phyloP scores from a whole-genome alignment of 2,329 filamentous ascomycete species.

The Akanthomyces muscarius region DNA sequence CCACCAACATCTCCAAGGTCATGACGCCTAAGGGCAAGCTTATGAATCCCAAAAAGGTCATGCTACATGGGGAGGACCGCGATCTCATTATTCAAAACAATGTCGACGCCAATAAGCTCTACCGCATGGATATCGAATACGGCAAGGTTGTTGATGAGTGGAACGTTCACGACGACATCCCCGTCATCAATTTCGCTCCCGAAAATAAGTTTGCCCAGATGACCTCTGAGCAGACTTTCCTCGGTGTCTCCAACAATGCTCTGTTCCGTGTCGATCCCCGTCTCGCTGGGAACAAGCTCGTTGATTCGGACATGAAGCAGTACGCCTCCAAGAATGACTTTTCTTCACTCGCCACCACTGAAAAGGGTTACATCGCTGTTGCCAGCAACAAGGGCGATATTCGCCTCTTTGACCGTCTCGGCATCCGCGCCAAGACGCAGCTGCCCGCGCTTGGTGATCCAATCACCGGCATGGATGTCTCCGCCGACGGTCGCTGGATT shows the following conservation, averaged over 20 bases:
- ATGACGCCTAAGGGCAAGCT: conserved; percentile 80
- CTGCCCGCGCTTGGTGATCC: conserved; percentile 93
- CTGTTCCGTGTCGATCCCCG: conserved; percentile 93
- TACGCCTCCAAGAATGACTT: conserved; percentile 98
- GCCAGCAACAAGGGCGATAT: conserved; percentile 98
- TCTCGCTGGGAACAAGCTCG: conserved; percentile 83
- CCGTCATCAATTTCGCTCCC: conserved; percentile 85
- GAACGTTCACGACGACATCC: conserved; percentile 96
- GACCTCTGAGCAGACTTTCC: conserved; percentile 90
- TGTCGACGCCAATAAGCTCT: conserved; percentile 82
- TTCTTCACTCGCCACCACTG: conserved; percentile 87
- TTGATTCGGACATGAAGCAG: conserved; percentile 89
- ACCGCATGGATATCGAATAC: conserved; percentile 96
- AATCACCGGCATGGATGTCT: conserved; percentile 92
- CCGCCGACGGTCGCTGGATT: conserved; percentile 92
- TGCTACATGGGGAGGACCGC: conserved; percentile 86
- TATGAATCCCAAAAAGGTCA: conserved; percentile 94
- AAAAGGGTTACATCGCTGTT: conserved; percentile 94
- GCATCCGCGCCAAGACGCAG: conserved; percentile 95
- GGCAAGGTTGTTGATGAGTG: conserved; percentile 98
- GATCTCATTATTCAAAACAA: conserved; percentile 86
- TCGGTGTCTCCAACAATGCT: conserved; percentile 88
- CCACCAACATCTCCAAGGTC: conserved; percentile 95
- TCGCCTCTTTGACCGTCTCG: conserved; percentile 90
- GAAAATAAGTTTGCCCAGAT: conserved; percentile 98